These are phyloP conservation scores for Ciborinia camelliae DNA, from an alignment of 2,329 filamentous ascomycete species.

Conservation along the genomic window DNA sequence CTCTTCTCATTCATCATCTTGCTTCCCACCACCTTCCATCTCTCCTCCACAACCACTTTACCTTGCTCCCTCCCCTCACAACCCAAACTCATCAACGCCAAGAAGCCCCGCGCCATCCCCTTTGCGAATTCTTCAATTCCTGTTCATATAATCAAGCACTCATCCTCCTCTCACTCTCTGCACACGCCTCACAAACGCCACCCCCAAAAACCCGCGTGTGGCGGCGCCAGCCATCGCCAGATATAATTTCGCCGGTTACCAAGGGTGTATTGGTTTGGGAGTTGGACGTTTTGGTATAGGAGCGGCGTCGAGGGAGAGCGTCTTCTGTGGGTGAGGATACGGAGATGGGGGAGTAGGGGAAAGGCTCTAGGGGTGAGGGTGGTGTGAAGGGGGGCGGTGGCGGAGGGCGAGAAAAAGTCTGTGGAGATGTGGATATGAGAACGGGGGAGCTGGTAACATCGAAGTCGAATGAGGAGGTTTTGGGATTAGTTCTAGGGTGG, in stretches of 20 bases:
- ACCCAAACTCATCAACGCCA: neutral
- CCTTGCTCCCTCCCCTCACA: neutral
- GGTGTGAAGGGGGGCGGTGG: neutral
- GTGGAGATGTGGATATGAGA: neutral
- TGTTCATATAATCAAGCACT: slow-evolving; percentile 24
- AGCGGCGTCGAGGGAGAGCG: slow-evolving; percentile 20
- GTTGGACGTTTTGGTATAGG: slow-evolving; percentile 24
- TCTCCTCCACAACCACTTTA: neutral
- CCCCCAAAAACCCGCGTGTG: slow-evolving; percentile 37
- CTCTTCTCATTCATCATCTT: neutral
- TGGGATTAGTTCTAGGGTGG: neutral
- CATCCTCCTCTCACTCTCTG: slow-evolving; percentile 31
- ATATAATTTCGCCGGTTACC: slow-evolving; percentile 30
- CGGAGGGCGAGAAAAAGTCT: neutral
- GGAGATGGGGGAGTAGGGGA: neutral
- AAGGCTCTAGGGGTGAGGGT: neutral
- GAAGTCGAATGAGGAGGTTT: slow-evolving; percentile 5
- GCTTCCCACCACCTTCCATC: neutral
- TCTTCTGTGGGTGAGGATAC: neutral
- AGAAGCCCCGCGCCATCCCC: neutral
- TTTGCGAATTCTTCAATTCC: neutral
- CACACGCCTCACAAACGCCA: slow-evolving; percentile 34
- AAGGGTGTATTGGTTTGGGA: slow-evolving; percentile 13
- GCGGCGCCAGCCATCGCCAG: slow-evolving; percentile 32
- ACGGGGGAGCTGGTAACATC: slow-evolving; percentile 11